Evolutionary conservation across 768 basidiomycete species (phyloP).

Genomic region (Lactarius sanguifluus): DNA sequence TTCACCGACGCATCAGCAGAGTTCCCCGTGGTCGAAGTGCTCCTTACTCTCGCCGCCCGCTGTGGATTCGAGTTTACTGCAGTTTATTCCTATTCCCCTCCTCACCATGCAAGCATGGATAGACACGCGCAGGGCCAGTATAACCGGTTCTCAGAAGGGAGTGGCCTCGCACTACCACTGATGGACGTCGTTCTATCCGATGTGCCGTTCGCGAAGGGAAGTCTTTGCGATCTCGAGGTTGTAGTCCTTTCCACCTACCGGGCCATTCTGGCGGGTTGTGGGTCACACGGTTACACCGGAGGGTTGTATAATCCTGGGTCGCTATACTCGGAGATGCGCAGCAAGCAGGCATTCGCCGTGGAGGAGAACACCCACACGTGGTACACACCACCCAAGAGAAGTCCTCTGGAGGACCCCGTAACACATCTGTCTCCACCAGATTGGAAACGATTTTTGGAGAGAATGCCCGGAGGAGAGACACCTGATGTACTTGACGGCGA

Average conservation of each 20-base stretch:
- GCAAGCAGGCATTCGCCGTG: neutral
- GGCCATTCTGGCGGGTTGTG: slow-evolving; percentile 5
- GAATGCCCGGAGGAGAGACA: neutral
- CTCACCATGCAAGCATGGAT: neutral
- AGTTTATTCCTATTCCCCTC: neutral
- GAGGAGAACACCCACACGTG: slow-evolving; percentile 1
- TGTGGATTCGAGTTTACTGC: slow-evolving; percentile 26
- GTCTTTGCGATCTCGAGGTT: slow-evolving; percentile 15
- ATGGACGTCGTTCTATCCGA: slow-evolving; percentile 25
- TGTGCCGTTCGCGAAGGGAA: slow-evolving; percentile 9
- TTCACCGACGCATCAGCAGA: slow-evolving; percentile 7
- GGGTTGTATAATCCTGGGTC: slow-evolving; percentile 13
- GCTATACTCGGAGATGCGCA: slow-evolving; percentile 26
- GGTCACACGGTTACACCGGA: slow-evolving; percentile 17
- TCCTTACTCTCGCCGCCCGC: slow-evolving; percentile 24
- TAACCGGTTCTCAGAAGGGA: slow-evolving; percentile 21
- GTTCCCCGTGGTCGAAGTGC: slow-evolving; percentile 19
- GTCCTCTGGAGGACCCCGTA: neutral
- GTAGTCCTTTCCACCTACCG: slow-evolving; percentile 22
- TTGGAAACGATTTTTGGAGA: slow-evolving; percentile 16
- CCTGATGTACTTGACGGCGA: neutral
- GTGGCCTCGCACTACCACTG: slow-evolving; percentile 17
- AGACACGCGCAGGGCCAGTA: slow-evolving; percentile 13
- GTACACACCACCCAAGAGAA: neutral
- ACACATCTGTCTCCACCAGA: slow-evolving; percentile 18